phyloP scores from a whole-genome alignment of 1,284 basidiomycete species.

The Cryptococcus deneoformans region DNA sequence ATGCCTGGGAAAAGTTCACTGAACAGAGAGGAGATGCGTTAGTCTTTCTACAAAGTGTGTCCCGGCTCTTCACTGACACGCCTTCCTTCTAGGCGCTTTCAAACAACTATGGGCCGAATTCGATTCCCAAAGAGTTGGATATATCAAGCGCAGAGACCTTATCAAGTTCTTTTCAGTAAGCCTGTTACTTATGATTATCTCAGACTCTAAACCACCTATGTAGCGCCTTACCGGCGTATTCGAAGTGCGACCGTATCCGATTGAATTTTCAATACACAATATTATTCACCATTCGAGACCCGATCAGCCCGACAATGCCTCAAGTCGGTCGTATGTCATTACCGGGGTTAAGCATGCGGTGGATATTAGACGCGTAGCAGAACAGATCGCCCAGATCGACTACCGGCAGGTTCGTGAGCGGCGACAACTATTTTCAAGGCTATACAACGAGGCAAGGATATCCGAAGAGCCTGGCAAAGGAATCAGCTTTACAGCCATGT shows the following conservation, averaged over 20 bases:
- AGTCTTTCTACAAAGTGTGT: constrained; percentile 12
- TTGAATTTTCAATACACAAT: constrained; percentile 61
- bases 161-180: constrained; percentile 78
- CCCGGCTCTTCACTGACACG: neutral
- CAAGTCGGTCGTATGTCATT: constrained; percentile 22
- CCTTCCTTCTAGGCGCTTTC: constrained; percentile 57
- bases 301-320: constrained; percentile 21
- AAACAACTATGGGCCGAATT: constrained; percentile 92
- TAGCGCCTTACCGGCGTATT: constrained; percentile 57
- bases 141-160: constrained; percentile 68
- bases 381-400: constrained; percentile 64
- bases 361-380: constrained; percentile 63
- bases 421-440: constrained; percentile 64
- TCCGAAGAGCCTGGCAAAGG: constrained; percentile 69
- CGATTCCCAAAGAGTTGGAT: constrained; percentile 74
- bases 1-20: constrained; percentile 74
- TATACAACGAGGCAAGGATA: constrained; percentile 82
- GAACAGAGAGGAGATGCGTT: constrained; percentile 81
- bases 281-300: constrained; percentile 52
- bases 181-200: constrained; percentile 12
- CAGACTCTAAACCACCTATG: neutral
- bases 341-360: constrained; percentile 54
- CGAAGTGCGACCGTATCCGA: constrained; percentile 78
- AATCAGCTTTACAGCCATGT: constrained; percentile 89
- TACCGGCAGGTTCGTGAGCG: constrained; percentile 61